Base-by-base conservation (phyloP, 306 rosid species). In the Castanea mollissima region DNA sequence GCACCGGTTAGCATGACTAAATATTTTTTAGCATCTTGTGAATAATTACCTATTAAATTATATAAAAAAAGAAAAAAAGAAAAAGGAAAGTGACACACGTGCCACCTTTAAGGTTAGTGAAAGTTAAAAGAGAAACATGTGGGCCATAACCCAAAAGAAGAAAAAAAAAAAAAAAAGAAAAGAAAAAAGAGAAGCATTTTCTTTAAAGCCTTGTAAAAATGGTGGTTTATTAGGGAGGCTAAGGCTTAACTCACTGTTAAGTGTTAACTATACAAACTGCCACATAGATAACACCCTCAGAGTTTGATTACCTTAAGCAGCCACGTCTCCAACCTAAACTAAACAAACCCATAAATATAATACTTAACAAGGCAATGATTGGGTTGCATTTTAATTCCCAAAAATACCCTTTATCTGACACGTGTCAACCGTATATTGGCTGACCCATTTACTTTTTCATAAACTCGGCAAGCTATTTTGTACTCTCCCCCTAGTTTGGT, bases 321-420 rank as follows among this genome's bases (percentile, higher is more conserved):
- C 78, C 86, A 74, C 71, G 60, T 76, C 70, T 38, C 49, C 27
- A 5, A 20, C 18, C 8, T 23, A 2, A 64, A 21, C 34, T 29
- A 1, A 2, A 18, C 29, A 5, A 35, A 35, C 10, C 44, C 46
- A 41, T 8, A 41, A 10, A 49, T 13, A 49, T 13, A 49, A 10
- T 16, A 65, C 55, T 63, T 44, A 76, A 55, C 71, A 29, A 21
- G 65, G 71, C 82, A 85, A 87, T 89, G 58, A 89, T 91, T 87
- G 81, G 51, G n/a, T 15, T 27, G 27, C 6, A 0, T 2, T 2
- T 1, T 2, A 29, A 83, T 49, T 77, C 56, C 78, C 79, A 9
- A 32, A 80, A 64, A 0, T 83, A 9, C 83, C 90, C 90, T 34
- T 8, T 18, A 0, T 0, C 0, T 0, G 3, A 69, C 79, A 80